Evolutionary conservation across 257 asterid species (phyloP).

Genomic region (Nicotiana attenuata): DNA sequence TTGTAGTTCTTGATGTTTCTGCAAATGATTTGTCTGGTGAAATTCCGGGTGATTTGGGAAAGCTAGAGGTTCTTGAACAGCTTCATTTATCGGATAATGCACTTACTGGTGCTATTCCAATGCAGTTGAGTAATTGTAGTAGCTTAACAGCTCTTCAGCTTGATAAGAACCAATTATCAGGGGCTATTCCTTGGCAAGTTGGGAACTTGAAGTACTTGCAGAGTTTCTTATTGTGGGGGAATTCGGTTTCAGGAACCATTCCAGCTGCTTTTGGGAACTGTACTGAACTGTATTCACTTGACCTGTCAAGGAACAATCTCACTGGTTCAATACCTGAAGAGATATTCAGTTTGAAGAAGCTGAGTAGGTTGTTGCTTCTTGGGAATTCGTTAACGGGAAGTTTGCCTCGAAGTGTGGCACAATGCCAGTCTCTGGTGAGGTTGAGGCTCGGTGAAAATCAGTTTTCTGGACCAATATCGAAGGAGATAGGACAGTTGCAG

Average conservation of each 20-base stretch:
- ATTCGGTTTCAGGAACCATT: constrained; percentile 67
- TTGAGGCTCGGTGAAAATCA: constrained; percentile 84
- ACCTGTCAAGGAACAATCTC: constrained; percentile 68
- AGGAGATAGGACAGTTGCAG: constrained; percentile 71
- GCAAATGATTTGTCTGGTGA: constrained; percentile 64
- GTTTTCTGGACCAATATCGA: constrained; percentile 79
- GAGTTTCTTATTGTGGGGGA: constrained; percentile 84
- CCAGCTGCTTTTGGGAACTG: constrained; percentile 69
- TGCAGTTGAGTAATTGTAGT: constrained; percentile 58
- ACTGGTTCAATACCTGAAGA: constrained; percentile 81
- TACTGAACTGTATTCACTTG: constrained; percentile 74
- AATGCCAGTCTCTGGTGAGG: constrained; percentile 77
- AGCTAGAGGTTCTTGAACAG: constrained; percentile 51
- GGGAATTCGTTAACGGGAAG: constrained; percentile 74
- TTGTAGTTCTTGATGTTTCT: constrained; percentile 72
- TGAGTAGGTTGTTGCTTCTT: constrained; percentile 71
- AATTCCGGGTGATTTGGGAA: constrained; percentile 63
- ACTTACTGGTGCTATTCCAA: constrained; percentile 54
- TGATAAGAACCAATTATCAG: constrained; percentile 68
- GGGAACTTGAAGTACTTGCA: constrained; percentile 70
- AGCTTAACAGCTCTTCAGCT: constrained; percentile 70
- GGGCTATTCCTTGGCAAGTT: constrained; percentile 57
- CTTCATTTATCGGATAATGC: constrained; percentile 73
- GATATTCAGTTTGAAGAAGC: constrained; percentile 59
- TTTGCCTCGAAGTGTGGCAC: constrained; percentile 46